These are phyloP conservation scores for Gracilariopsis chorda DNA, from an alignment of 23 red algal species.

Conservation along the genomic window DNA sequence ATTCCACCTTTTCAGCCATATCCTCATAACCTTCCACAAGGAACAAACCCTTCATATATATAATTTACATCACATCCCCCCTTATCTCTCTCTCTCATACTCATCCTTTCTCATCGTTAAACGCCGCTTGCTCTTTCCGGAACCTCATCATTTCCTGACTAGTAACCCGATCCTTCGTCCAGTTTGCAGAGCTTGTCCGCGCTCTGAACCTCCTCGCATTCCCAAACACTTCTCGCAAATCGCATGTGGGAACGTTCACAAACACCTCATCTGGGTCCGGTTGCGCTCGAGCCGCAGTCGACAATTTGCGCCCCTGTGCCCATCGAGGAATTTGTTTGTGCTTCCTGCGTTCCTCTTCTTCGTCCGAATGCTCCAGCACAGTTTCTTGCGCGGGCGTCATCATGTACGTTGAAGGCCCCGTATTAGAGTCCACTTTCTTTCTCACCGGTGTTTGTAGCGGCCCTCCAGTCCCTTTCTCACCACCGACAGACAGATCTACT, in stretches of 20 bases:
- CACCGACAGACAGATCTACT: neutral
- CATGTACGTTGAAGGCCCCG: neutral
- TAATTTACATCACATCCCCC: no score
- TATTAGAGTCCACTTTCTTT: neutral
- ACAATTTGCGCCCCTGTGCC: slow-evolving; percentile 8
- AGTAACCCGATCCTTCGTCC: slow-evolving; percentile 51
- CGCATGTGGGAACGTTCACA: slow-evolving; percentile 18
- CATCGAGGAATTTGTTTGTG: slow-evolving; percentile 40
- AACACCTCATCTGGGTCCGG: slow-evolving; percentile 56
- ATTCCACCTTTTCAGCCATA: no score
- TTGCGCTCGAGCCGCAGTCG: neutral
- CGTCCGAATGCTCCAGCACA: slow-evolving; percentile 23
- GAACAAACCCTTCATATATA: no score
- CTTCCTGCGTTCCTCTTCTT: slow-evolving; percentile 43
- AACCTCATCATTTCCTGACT: slow-evolving; percentile 42
- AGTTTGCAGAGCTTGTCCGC: slow-evolving; percentile 29
- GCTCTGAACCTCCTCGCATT: slow-evolving; percentile 10
- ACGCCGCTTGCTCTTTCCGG: slow-evolving; percentile 15
- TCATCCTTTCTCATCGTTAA: slow-evolving; percentile 17
- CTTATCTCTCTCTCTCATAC: no score
- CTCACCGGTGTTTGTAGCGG: neutral
- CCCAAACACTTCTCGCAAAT: slow-evolving; percentile 44
- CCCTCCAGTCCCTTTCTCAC: neutral
- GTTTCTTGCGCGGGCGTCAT: slow-evolving; percentile 31
- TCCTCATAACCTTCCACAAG: no score